Base-by-base conservation (phyloP, 257 asterid species). In the Ilex aquifolium region DNA sequence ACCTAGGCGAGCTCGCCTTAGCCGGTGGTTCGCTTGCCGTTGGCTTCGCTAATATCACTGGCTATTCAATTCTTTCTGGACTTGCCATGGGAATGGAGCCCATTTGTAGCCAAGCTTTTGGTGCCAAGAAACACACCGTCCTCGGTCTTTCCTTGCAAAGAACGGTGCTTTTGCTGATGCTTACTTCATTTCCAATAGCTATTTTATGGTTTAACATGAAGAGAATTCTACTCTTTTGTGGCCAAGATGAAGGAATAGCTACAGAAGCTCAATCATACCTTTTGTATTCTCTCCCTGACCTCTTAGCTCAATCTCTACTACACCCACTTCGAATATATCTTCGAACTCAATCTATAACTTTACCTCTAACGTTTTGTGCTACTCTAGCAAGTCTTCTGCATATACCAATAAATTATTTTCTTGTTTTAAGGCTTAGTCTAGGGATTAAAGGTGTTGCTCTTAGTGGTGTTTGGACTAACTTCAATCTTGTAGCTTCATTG, bases 81-180 rank as follows among this genome's bases (percentile, higher is more conserved):
- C 63, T 88, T 6, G 92, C 96, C 70, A 79, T 80, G 81, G 96
- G 95, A 8, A 86, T 88, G 96, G 96, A 88, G 39, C 92, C 96
- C 30, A 88, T 88, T 11, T 88, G 96, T 46, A 86, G 87, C 16
- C 96, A 88, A 60, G 96, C 95, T 52, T 88, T 74, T 58, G 96
- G 96, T 1, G 95, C 95, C 10, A 81, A 81, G 59, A 76, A 63
- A 5, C 82, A 71, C 57, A 68, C 67, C 0, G 84, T 88, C 42
- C 80, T 88, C 52, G 96, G 95, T 15, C 78, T 84, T 10, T 65
- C 93, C 14, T 60, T 88, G 12, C 96, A 88, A 46, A 74, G 95
- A 50, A 77, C 87, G 1, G 63, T 89, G 0, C 83, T 89, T 55
- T 65, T 89, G 39, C 91, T 89, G 50, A 7, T 80, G 15, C 27